Evolutionary conservation across 2,329 filamentous ascomycete species (phyloP), one percentile per base, ranked within the genome.

Genomic region (Colletotrichum cereale): DNA sequence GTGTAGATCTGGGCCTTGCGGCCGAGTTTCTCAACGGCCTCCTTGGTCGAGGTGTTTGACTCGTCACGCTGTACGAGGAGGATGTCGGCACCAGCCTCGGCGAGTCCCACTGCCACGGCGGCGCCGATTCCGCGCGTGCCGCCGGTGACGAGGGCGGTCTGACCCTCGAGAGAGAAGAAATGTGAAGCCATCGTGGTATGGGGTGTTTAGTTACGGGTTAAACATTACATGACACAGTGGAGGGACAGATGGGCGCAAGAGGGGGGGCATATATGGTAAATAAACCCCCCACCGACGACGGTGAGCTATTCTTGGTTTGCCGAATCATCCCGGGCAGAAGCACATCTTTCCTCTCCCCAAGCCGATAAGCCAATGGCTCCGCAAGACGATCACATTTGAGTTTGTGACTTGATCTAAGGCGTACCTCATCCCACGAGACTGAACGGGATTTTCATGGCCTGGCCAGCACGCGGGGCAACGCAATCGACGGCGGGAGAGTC

Each of bases 1-100:
- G 86, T 89, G 84, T 93, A 93, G 78, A 95, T 90, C 67, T 81
- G 84, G 55, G 87, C 90, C 78, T 88, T 90, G 74, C 92, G 90
- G 72, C 91, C 91, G 8, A 94, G 87, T 48, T 86, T 84, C 78
- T 90, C 87, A 76, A 95, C 86, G 16, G 86, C 84, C 50, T 88
- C 79, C 76, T 90, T 88, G 11, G 93, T 95, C 47, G 80, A 77
- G 5, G 81, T 84, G 38, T 79, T 79, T 21, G 78, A 78, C 18
- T 81, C 80, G 71, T 85, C 83, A 60, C 86, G 80, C 85, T 89
- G 87, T 56, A 89, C 81, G 36, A 89, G 81, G 55, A 90, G 79
- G 66, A 89, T 80, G 76, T 90, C 86, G 63, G 87, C 87, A 38
- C 88, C 88, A 65, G 87, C 88, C 77, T 89, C 88, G 66, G 88